These are phyloP conservation scores for Sutorius eximius DNA, from an alignment of 1,284 basidiomycete genomes.

Conservation along the genomic window DNA sequence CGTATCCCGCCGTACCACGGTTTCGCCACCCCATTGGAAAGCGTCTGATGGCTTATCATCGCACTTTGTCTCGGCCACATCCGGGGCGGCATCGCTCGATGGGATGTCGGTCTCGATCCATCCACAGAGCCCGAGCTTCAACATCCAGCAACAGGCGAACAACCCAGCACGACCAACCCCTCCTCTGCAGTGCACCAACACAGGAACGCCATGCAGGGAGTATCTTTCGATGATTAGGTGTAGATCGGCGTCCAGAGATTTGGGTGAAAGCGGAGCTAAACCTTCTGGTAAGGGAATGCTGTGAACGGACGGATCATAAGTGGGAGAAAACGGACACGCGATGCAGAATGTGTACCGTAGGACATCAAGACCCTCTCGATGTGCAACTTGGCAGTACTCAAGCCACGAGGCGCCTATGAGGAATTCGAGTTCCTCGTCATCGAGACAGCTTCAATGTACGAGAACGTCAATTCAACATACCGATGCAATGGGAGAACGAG, in stretches of 20 bases:
- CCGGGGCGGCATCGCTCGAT: not conserved
- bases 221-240: slow-evolving; percentile 70
- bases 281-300: slow-evolving; percentile 93
- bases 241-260: slow-evolving; percentile 70
- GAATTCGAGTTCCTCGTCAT: slow-evolving; percentile 82
- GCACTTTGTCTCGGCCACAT: slow-evolving; percentile 7
- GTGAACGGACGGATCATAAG: slow-evolving; percentile 1
- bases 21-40: slow-evolving; percentile 20
- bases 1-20: slow-evolving; percentile 43
- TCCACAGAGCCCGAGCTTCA: slow-evolving; percentile 87
- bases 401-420: slow-evolving; percentile 79
- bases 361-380: slow-evolving; percentile 72
- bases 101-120: slow-evolving; percentile 46
- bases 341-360: slow-evolving; percentile 44
- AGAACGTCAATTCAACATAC: not conserved
- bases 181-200: slow-evolving; percentile 92
- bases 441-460: slow-evolving; percentile 64
- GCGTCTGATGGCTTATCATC: not conserved
- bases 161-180: slow-evolving; percentile 94
- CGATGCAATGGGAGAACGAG: not conserved
- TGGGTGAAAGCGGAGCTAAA: slow-evolving; percentile 71
- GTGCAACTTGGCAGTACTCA: slow-evolving; percentile 69
- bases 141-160: slow-evolving; percentile 89
- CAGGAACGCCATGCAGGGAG: slow-evolving; percentile 71
- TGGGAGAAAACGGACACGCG: not conserved